These are phyloP conservation scores for Fallopia convolvulus DNA, from an alignment of 148 eudicot genomes.

Conservation along the genomic window DNA sequence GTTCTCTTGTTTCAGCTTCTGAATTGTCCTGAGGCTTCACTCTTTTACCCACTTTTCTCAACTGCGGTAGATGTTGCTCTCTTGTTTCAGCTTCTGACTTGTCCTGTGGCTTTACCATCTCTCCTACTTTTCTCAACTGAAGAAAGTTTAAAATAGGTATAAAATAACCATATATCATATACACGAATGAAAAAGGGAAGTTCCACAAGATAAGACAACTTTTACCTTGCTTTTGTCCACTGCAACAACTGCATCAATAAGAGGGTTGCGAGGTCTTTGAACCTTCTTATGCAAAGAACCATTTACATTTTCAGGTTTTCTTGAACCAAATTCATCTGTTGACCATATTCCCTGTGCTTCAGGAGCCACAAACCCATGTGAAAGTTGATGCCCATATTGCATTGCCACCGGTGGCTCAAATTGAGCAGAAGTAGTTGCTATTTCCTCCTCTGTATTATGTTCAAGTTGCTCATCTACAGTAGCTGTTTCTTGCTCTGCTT, in stretches of 20 bases:
- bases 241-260: conserved; percentile 74
- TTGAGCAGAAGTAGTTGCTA: conserved; percentile 20
- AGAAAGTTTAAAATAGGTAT: not conserved
- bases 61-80: conserved; percentile 35
- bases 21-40: conserved; percentile 23
- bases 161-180: not conserved
- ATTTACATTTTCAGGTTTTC: conserved; percentile 33
- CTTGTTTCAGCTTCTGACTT: conserved; percentile 45
- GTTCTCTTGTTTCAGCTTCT: conserved; percentile 21
- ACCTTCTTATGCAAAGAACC: conserved; percentile 47
- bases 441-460: conserved; percentile 10
- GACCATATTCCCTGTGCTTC: conserved; percentile 33
- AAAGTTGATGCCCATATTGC: conserved; percentile 26
- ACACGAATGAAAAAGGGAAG: not conserved
- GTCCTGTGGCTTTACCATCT: conserved; percentile 35
- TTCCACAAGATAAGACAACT: conserved; percentile 1
- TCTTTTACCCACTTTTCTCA: conserved; percentile 59
- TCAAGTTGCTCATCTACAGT: conserved; percentile 18
- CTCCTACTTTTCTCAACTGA: conserved; percentile 51
- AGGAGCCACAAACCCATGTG: conserved; percentile 25
- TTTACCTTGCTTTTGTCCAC: conserved; percentile 91
- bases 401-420: conserved; percentile 16
- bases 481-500: conserved; percentile 19
- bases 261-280: conserved; percentile 81
- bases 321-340: conserved; percentile 20